A percentile compares a stretch with the other conserved stretches of the same genome.
Conservation (phyloP, 2,329 filamentous ascomycete genomes). For the Pseudopyrenochaeta lycopersici region DNA sequence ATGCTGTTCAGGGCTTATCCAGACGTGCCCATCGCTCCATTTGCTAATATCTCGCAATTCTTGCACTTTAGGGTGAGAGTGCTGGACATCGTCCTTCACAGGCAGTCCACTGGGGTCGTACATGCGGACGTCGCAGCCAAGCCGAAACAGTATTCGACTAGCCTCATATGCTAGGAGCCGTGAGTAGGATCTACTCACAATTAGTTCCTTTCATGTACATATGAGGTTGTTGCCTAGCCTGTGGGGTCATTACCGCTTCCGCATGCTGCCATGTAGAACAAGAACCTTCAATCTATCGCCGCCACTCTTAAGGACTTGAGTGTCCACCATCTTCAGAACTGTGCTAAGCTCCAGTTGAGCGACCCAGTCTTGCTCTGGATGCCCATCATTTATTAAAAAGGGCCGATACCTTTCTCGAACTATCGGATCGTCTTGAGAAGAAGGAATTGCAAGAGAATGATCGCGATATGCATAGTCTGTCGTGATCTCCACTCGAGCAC, state of each 20-base stretch:
- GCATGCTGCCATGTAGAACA: conserved; percentile 8
- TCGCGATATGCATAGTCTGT: too few relatives aligned
- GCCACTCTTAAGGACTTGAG: too few relatives aligned
- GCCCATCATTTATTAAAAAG: too few relatives aligned
- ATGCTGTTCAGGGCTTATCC: conserved; percentile 73
- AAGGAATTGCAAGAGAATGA: too few relatives aligned
- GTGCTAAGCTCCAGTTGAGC: too few relatives aligned
- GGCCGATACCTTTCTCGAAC: too few relatives aligned
- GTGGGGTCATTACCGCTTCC: conserved; percentile 49
- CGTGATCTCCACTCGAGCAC: too few relatives aligned
- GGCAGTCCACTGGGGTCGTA: conserved; percentile 68
- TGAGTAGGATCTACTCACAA: conserved; percentile 64
- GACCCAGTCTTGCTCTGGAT: too few relatives aligned
- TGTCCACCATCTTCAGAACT: too few relatives aligned
- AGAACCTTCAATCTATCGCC: too few relatives aligned
- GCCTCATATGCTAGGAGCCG: conserved; percentile 68
- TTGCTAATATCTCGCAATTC: conserved; percentile 68
- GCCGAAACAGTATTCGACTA: conserved; percentile 67
- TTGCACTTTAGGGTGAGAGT: conserved; percentile 67
- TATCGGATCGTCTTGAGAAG: too few relatives aligned
- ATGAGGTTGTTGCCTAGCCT: not conserved
- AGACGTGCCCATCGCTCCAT: conserved; percentile 74
- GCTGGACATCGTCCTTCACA: conserved; percentile 69
- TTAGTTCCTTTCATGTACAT: conserved; percentile 6
- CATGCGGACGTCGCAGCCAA: conserved; percentile 72